Percentiles rank a stretch among this genome's conserved stretches.
phyloP scores from a whole-genome alignment of 306 rosid genomes.

The Adenanthera pavonina region DNA sequence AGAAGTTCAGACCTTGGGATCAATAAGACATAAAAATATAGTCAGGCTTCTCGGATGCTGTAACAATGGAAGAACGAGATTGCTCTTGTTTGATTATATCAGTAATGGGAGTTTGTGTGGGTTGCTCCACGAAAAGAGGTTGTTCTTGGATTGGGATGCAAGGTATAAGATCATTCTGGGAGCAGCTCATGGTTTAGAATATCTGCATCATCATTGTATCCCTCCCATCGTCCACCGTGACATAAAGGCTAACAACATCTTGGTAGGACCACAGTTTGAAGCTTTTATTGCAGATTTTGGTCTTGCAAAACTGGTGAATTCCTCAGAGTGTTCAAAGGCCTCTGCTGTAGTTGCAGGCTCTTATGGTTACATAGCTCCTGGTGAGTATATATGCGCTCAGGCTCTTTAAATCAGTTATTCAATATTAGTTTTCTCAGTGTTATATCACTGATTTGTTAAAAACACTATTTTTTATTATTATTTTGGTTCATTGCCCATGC shows the following conservation, averaged over 20 bases:
- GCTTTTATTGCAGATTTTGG: conserved; percentile 93
- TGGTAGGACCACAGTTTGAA: conserved; percentile 86
- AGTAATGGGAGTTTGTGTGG: conserved; percentile 80
- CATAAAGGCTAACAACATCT: conserved; percentile 87
- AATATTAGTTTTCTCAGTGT: not conserved
- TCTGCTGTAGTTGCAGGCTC: conserved; percentile 85
- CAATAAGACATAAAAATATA: conserved; percentile 89
- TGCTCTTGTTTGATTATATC: conserved; percentile 90
- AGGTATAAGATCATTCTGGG: conserved; percentile 86
- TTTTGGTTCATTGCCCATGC: not conserved
- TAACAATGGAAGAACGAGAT: conserved; percentile 71
- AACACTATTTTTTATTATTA: not conserved
- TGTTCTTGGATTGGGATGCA: conserved; percentile 96
- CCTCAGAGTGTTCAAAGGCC: conserved; percentile 68
- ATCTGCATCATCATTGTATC: conserved; percentile 94
- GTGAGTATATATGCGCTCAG: conserved; percentile 48
- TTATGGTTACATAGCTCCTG: conserved; percentile 96
- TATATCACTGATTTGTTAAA: conserved; percentile 27
- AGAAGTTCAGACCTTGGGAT: conserved; percentile 89
- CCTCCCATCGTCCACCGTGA: conserved; percentile 90
- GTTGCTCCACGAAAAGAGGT: conserved; percentile 77
- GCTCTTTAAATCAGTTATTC: not conserved
- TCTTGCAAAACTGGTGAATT: conserved; percentile 70
- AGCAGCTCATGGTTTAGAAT: conserved; percentile 90
- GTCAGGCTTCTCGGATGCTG: conserved; percentile 91